Percentiles rank a stretch among this genome's conserved stretches.
These are phyloP conservation scores for Cyclanthera cordifolia DNA, from an alignment of 306 rosid species.

Conservation along the genomic window DNA sequence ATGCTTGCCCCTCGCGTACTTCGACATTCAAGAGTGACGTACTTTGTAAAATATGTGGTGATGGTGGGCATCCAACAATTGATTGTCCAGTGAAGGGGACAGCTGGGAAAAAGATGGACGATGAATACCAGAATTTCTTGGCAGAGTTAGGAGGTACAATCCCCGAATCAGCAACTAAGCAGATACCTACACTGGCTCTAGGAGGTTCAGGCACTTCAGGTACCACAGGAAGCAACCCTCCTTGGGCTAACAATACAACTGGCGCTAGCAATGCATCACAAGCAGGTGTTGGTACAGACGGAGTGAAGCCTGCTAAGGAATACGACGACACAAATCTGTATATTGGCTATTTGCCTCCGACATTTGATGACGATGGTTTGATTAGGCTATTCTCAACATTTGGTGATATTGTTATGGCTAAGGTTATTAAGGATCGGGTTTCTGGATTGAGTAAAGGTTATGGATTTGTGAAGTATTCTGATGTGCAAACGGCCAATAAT, in stretches of 20 bases:
- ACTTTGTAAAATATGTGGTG: constrained; percentile 90
- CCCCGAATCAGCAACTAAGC: constrained; percentile 35
- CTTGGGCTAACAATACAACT: constrained; percentile 66
- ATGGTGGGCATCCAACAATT: constrained; percentile 95
- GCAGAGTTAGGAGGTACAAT: constrained; percentile 74
- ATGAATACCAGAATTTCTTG: constrained; percentile 83
- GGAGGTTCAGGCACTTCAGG: constrained; percentile 74
- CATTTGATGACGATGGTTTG: constrained; percentile 78
- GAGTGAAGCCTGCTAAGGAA: constrained; percentile 59
- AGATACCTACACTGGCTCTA: constrained; percentile 28
- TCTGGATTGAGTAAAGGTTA: constrained; percentile 89
- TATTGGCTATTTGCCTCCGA: constrained; percentile 89
- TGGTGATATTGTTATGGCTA: constrained; percentile 97
- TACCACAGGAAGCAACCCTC: constrained; percentile 64
- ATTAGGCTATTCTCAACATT: constrained; percentile 76
- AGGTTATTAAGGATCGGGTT: constrained; percentile 77
- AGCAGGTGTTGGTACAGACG: constrained; percentile 57
- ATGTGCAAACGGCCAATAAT: constrained; percentile 81
- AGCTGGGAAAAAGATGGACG: constrained; percentile 48
- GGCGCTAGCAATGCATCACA: constrained; percentile 31
- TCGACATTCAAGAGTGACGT: constrained; percentile 86
- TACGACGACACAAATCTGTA: constrained; percentile 90
- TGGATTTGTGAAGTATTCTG: constrained; percentile 89
- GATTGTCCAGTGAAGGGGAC: constrained; percentile 97
- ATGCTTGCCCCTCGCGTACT: constrained; percentile 79